A percentile compares a stretch with the other conserved stretches of the same genome.
Evolutionary conservation across 495 filamentous ascomycete species (phyloP).

Genomic region (Cercophora newfieldiana): DNA sequence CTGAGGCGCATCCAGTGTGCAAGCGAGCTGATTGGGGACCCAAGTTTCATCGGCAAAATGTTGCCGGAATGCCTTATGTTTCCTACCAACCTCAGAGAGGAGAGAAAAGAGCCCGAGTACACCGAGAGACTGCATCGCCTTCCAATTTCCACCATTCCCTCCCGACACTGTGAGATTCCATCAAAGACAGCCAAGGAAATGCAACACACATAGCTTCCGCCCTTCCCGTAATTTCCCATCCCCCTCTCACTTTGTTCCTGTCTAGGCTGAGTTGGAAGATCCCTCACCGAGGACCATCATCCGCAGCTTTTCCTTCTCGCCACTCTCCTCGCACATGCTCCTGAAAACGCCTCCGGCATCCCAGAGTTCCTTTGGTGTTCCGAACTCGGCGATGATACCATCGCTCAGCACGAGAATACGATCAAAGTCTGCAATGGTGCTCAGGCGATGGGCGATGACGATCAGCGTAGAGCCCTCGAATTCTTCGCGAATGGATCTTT

Average conservation of each 20-base stretch:
- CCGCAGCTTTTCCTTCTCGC: constrained; percentile 60
- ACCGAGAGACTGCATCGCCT: too few relatives aligned
- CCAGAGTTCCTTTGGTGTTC: constrained; percentile 64
- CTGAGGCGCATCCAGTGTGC: neutral
- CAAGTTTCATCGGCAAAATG: too few relatives aligned
- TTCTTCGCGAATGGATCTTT: constrained; percentile 17
- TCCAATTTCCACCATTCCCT: too few relatives aligned
- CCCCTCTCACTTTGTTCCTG: neutral
- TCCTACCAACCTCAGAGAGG: too few relatives aligned
- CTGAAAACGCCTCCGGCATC: constrained; percentile 56
- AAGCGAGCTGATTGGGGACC: too few relatives aligned
- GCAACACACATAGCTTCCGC: neutral
- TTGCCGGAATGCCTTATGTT: too few relatives aligned
- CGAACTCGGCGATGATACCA: constrained; percentile 68
- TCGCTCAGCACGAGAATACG: constrained; percentile 73
- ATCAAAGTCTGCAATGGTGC: constrained; percentile 22
- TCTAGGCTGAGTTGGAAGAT: too few relatives aligned
- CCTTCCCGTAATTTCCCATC: neutral
- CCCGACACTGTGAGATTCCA: neutral
- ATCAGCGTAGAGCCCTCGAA: constrained; percentile 19
- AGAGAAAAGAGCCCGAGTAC: too few relatives aligned
- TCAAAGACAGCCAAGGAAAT: neutral
- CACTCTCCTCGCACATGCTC: constrained; percentile 68
- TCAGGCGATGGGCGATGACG: constrained; percentile 21
- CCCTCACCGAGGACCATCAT: constrained; percentile 44